phyloP scores from a whole-genome alignment of 2,329 filamentous ascomycete species.

The Periconia sp. region DNA sequence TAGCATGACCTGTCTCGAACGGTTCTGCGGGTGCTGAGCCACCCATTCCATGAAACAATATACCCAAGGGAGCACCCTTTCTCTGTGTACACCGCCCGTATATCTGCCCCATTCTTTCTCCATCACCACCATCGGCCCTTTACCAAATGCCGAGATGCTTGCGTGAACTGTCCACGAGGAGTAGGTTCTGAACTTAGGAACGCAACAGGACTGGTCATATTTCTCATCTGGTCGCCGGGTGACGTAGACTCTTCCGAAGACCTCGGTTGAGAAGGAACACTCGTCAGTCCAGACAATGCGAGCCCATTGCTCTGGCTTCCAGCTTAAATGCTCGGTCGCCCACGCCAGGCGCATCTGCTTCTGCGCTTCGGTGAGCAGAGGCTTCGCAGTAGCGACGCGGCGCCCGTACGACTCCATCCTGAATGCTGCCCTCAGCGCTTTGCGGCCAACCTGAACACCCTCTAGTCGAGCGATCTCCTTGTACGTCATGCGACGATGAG shows the following conservation, averaged over 20 bases:
- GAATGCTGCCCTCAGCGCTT: slow-evolving; percentile 10
- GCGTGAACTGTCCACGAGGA: slow-evolving; percentile 13
- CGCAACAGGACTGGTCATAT: slow-evolving; percentile 12
- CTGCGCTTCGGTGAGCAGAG: slow-evolving; percentile 12
- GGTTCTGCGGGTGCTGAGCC: slow-evolving; percentile 5
- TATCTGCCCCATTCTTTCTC: slow-evolving; percentile 8
- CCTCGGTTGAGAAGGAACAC: slow-evolving; percentile 7
- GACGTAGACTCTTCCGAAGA: slow-evolving; percentile 11
- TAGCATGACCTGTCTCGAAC: slow-evolving; percentile 3
- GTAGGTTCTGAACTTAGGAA: slow-evolving; percentile 15
- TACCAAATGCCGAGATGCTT: slow-evolving; percentile 14
- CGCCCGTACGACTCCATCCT: slow-evolving; percentile 10
- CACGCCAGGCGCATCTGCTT: slow-evolving; percentile 10
- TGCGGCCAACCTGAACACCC: slow-evolving; percentile 8
- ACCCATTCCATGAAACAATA: slow-evolving; percentile 11
- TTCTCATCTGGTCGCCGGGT: slow-evolving; percentile 13
- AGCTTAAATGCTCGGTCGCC: slow-evolving; percentile 8
- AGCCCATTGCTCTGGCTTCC: slow-evolving; percentile 10
- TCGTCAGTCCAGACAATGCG: slow-evolving; percentile 15
- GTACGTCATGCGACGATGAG: slow-evolving; percentile 5
- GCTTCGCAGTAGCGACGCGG: slow-evolving; percentile 12
- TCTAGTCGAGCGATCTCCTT: slow-evolving; percentile 10
- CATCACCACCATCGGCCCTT: slow-evolving; percentile 9
- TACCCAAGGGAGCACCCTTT: slow-evolving; percentile 9
- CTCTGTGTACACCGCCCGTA: slow-evolving; percentile 8